A percentile compares a stretch with the other conserved stretches of the same genome.
Evolutionary conservation across 495 filamentous ascomycete species (phyloP).

Genomic region (Pseudotulostoma volvatum): DNA sequence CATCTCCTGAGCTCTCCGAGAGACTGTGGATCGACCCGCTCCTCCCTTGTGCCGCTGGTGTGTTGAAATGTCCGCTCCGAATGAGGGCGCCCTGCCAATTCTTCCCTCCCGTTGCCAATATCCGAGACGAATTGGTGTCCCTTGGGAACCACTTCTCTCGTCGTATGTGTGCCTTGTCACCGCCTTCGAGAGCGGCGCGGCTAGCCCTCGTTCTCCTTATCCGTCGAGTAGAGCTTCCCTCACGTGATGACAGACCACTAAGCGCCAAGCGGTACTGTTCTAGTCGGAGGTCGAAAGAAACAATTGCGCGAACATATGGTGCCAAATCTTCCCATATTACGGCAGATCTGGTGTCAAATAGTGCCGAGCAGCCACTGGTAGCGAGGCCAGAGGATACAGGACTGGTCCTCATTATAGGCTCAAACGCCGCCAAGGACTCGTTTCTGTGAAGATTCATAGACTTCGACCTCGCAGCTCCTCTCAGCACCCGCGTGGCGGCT

Average conservation of each 20-base stretch:
- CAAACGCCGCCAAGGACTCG: conserved; percentile 18
- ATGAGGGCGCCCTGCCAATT: conserved; percentile 41
- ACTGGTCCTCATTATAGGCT: conserved; percentile 19
- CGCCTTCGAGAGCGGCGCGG: conserved; percentile 69
- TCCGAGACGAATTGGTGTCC: conserved; percentile 41
- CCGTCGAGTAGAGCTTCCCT: conserved; percentile 38
- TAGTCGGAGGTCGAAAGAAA: conserved; percentile 52
- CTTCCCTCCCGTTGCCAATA: conserved; percentile 49
- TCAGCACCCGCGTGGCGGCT: conserved; percentile 15
- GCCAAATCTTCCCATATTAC: conserved; percentile 60
- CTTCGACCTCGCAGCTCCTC: conserved; percentile 8
- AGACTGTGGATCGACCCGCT: conserved; percentile 1
- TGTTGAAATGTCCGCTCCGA: conserved; percentile 20
- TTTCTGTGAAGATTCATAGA: conserved; percentile 5
- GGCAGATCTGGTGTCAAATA: conserved; percentile 51
- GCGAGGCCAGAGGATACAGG: conserved; percentile 13
- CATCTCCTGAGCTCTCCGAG: conserved; percentile 1
- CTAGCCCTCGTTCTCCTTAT: conserved; percentile 64
- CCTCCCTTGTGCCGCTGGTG: conserved; percentile 4
- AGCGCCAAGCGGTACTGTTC: conserved; percentile 48
- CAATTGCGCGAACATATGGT: conserved; percentile 69
- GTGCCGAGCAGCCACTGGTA: conserved; percentile 31
- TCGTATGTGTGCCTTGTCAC: conserved; percentile 50
- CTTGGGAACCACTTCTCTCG: conserved; percentile 67
- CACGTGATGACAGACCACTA: conserved; percentile 42